phyloP scores from a whole-genome alignment of 1,284 basidiomycete species.

The Quambalaria eucalypti region DNA sequence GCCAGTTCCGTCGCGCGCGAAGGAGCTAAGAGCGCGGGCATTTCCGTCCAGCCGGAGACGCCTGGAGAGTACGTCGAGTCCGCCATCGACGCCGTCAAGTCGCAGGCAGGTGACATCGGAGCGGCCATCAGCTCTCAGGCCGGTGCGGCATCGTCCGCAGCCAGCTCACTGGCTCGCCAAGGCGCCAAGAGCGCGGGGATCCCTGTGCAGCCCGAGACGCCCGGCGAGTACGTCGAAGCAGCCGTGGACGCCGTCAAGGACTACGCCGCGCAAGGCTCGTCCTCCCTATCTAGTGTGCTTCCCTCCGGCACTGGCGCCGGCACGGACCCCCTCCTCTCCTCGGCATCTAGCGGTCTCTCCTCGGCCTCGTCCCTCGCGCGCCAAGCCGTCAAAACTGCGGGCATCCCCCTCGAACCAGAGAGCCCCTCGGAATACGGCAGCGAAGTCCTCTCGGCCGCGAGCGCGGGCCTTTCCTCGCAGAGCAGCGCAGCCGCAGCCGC shows the following conservation, averaged over 20 bases:
- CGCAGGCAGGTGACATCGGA: background rate
- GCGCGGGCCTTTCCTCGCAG: background rate
- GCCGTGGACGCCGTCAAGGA: background rate
- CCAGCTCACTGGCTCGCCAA: background rate
- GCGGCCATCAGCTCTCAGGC: background rate
- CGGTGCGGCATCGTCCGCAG: background rate
- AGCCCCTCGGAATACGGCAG: background rate
- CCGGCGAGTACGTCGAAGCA: constrained; percentile 1
- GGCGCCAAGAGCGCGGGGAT: constrained; percentile 1
- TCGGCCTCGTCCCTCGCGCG: background rate
- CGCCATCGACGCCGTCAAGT: background rate
- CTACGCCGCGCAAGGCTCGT: too few species aligned
- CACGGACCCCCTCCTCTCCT: background rate
- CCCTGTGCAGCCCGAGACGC: background rate
- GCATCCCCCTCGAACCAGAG: background rate
- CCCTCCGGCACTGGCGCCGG: background rate
- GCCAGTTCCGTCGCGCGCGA: background rate
- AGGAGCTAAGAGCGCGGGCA: background rate
- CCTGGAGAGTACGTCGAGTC: constrained; percentile 12
- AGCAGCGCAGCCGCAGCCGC: background rate
- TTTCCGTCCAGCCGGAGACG: constrained; percentile 11
- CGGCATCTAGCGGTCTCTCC: background rate
- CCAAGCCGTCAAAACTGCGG: background rate
- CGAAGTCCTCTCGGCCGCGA: background rate
- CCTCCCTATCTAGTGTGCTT: background rate